phyloP scores from a whole-genome alignment of 345 rosid genomes.

The Limnanthes douglasii region DNA sequence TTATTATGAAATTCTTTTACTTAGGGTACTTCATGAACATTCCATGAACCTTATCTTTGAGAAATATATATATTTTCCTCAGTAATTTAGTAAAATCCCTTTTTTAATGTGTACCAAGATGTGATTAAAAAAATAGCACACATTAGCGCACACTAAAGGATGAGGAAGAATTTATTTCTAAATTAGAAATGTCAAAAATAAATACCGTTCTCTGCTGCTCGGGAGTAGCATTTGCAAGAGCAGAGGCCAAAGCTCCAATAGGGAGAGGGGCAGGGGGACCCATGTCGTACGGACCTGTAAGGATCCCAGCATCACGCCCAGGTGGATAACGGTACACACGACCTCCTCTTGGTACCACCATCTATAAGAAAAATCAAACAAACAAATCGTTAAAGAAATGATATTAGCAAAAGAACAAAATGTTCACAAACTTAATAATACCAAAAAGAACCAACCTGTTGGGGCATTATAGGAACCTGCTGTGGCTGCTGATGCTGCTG shows the following conservation, averaged over 20 bases:
- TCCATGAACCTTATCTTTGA: background rate
- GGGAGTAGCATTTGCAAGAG: slow-evolving; percentile 78
- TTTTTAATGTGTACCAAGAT: no score
- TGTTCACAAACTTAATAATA: background rate
- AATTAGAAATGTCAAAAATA: background rate
- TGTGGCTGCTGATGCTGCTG: slow-evolving; percentile 93
- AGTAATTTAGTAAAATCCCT: no score
- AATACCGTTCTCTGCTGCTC: slow-evolving; percentile 89
- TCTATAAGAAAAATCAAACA: background rate
- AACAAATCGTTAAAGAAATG: background rate
- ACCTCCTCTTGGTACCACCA: slow-evolving; percentile 78
- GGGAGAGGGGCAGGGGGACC: slow-evolving; percentile 50
- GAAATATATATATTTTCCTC: background rate
- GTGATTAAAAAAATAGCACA: no score
- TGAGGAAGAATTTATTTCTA: no score
- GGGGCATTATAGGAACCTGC: slow-evolving; percentile 68
- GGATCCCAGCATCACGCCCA: slow-evolving; percentile 63
- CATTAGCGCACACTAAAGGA: no score
- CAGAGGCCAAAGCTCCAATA: slow-evolving; percentile 67
- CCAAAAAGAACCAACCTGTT: slow-evolving; percentile 38
- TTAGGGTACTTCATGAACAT: background rate
- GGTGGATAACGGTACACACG: slow-evolving; percentile 61
- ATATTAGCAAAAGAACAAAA: background rate
- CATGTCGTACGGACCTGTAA: slow-evolving; percentile 60
- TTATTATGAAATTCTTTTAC: background rate